Base-by-base conservation (phyloP, 1,284 basidiomycete genomes). In the Peniophora sp. region DNA sequence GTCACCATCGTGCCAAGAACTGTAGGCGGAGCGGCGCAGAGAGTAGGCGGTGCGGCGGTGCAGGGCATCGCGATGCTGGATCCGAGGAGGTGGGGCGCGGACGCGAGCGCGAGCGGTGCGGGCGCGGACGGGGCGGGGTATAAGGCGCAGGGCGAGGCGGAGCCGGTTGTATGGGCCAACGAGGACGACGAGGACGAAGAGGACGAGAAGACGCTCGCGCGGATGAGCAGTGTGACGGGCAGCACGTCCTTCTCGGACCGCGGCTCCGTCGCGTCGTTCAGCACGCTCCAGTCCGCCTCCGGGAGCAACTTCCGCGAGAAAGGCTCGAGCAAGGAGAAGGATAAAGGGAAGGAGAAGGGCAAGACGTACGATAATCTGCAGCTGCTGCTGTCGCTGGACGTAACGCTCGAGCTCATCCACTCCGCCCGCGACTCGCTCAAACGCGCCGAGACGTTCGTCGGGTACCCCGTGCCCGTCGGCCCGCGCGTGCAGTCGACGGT, bases 1-100 rank as follows among this genome's bases (percentile, higher is more conserved):
- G 96, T 98, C 17, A 97, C 93, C 1, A 97, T 98, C 58, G 94
- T 98, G 1, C 96, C 96, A 0, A 82, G 91, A 9, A 90, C 92
- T 0, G 88, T 92, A 8, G 83, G 87, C 20, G 84, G 81, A n/a
- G 88, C 81, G 0, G 73, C 88, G 22, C 78, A 78, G 12, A 79
- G 80, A 0, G 80, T 81, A 3, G 85, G 88, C 0, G 83, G 73
- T 1, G 89, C 86, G 11, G 89, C 91, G 1, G 90, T 86, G 10
- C 87, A 88, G 52, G 91, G 92, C 0, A 83, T 92, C 35, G 71
- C 83, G 1, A 93, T 92, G 90, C 71, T 92, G 23, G 93, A 93
- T 60, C 92, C 92, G 0, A 83, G 87, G 60, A 76, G 86, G 47
- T 93, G 89, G 91, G 81, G 70, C 3, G 71, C 64, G 15, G 48